phyloP scores from a whole-genome alignment of 179 eudicot species.

The Spergularia azorica region DNA sequence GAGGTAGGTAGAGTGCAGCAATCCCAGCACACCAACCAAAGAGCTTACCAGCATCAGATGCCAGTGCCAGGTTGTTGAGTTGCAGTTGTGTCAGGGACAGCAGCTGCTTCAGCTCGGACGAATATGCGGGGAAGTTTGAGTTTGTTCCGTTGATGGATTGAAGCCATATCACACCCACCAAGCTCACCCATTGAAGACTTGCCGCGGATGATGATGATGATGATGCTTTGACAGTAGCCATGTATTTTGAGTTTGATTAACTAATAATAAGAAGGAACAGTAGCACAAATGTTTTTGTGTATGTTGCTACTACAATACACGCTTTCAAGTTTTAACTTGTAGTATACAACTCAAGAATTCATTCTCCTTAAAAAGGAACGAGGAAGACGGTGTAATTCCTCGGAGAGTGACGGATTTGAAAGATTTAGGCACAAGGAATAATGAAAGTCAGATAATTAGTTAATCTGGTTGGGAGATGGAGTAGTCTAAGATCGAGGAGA shows the following conservation, averaged over 20 bases:
- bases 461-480: too few species aligned
- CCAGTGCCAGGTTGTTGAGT: constrained; percentile 89
- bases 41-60: constrained; percentile 90
- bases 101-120: constrained; percentile 70
- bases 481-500: too few species aligned
- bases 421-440: not conserved
- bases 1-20: constrained; percentile 68
- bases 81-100: constrained; percentile 78
- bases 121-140: constrained; percentile 83
- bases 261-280: too few species aligned
- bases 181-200: constrained; percentile 74
- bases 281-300: too few species aligned
- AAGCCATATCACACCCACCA: constrained; percentile 77
- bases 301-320: too few species aligned
- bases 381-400: too few species aligned
- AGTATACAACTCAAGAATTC: too few species aligned
- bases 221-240: not conserved
- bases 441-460: not conserved
- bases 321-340: too few species aligned
- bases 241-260: too few species aligned
- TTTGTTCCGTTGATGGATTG: constrained; percentile 91
- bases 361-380: too few species aligned
- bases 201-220: constrained; percentile 9
- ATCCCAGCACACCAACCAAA: constrained; percentile 78
- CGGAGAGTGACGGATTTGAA: not conserved